phyloP scores from a whole-genome alignment of 129 eudicot species.

The Arctium minus region DNA sequence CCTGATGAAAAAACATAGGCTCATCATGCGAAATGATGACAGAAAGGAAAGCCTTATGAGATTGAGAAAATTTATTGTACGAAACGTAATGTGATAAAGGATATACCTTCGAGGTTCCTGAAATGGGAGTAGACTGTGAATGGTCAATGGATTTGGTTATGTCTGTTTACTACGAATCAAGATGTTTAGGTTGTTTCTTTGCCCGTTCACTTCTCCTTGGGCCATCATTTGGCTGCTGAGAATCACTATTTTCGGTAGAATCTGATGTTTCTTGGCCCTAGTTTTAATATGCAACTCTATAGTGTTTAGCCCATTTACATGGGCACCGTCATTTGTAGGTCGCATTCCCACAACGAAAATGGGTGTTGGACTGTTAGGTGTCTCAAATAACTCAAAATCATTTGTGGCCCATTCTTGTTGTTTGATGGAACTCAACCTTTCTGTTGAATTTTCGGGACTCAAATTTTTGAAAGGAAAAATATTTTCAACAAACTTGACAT shows the following conservation, averaged over 20 bases:
- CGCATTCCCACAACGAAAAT: background rate
- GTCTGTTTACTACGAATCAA: background rate
- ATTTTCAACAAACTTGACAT: background rate
- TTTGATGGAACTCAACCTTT: background rate
- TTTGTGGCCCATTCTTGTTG: background rate
- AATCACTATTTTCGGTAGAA: background rate
- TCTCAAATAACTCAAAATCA: background rate
- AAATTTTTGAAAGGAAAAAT: background rate
- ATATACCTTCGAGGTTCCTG: background rate
- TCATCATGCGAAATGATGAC: background rate
- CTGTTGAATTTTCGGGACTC: background rate
- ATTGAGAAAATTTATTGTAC: background rate
- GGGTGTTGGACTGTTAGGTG: background rate
- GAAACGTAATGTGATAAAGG: background rate
- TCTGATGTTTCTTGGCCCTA: background rate
- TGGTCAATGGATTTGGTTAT: background rate
- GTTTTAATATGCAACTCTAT: background rate
- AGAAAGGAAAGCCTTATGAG: background rate
- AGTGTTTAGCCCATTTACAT: background rate
- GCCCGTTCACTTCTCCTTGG: background rate
- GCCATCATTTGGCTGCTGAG: background rate
- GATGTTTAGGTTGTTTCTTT: background rate
- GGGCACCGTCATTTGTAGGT: background rate
- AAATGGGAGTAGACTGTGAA: background rate
- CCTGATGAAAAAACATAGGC: background rate